Evolutionary conservation across 31 red algal genomes (phyloP), one percentile per base, ranked within the genome.

Genomic region (Porphyra umbilicalis): DNA sequence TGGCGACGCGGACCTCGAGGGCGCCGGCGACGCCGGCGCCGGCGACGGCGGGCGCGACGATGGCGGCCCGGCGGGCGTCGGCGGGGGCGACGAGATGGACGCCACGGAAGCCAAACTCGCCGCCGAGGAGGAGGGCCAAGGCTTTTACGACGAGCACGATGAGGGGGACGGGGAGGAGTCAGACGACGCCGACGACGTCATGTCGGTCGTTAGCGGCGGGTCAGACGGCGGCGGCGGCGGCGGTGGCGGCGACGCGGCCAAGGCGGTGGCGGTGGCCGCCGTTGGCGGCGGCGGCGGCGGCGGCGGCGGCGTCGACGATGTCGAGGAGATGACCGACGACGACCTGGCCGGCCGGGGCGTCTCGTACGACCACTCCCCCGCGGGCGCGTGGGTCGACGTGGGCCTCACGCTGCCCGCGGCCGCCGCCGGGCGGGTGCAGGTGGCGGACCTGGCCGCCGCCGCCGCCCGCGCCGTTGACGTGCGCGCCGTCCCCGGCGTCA

Each of bases 101-200:
- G 71, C 32, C 38, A 39, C 42, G 30, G 76, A 78, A 15, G 32
- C 76, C 34, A 35, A 33, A 32, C 32, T 78, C 25, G 76, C 32
- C 9, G 76, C 34, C 76, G 76, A 78, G 34, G 35, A 35, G 6
- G 76, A 77, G 33, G 37, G 68, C 42, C 40, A 84, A 25, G 31
- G 10, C 10, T 40, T 31, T 39, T 25, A 25, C n/a, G 76, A 84
- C 71, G 83, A 75, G 33, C 67, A 76, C 35, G 83, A 84, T 6
- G 83, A 84, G 31, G 83, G 39, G 8, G 83, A 84, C 32, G 83
- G 39, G 8, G 83, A 84, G 33, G 67, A 38, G 33, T 15, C 6
- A 15, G 68, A 11, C 34, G n/a, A 75, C 13, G 39, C 38, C 38
- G 57, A 71, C 57, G 57, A 71, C 8, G 57, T 71, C 0, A n/a